phyloP scores from a whole-genome alignment of 371 early-diverging fungal genomes.

The Actinomucor elegans region DNA sequence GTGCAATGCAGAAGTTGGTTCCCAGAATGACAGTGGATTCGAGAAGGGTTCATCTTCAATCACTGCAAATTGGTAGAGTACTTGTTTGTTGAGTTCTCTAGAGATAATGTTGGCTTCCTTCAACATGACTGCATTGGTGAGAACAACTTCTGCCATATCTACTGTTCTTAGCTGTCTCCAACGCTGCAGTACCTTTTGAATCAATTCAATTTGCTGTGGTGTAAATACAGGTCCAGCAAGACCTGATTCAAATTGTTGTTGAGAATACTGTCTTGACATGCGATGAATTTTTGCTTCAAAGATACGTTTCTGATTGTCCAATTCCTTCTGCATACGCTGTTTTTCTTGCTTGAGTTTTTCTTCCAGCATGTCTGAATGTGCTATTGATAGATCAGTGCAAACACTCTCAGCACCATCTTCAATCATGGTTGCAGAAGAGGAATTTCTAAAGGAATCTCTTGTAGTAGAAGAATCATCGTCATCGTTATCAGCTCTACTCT shows the following conservation, averaged over 20 bases:
- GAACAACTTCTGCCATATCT: conserved; percentile 71
- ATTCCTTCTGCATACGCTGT: conserved; percentile 56
- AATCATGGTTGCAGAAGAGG: conserved; percentile 29
- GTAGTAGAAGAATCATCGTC: conserved; percentile 53
- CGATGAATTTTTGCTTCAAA: conserved; percentile 53
- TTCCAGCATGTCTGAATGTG: conserved; percentile 37
- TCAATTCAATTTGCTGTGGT: conserved; percentile 49
- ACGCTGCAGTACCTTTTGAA: conserved; percentile 44
- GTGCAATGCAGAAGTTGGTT: conserved; percentile 51
- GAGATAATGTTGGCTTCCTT: conserved; percentile 90
- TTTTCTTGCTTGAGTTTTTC: conserved; percentile 56
- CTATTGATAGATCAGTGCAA: conserved; percentile 38
- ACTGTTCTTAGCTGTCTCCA: conserved; percentile 72
- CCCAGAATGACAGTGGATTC: conserved; percentile 63
- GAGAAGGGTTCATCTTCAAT: conserved; percentile 59
- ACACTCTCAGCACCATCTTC: conserved; percentile 50
- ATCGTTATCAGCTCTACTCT: conserved; percentile 50
- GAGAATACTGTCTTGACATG: conserved; percentile 41
- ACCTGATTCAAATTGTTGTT: conserved; percentile 36
- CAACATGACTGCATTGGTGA: conserved; percentile 69
- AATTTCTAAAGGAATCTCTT: conserved; percentile 48
- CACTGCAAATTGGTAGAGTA: conserved; percentile 80
- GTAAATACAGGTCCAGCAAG: conserved; percentile 27
- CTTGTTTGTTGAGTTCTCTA: conserved; percentile 73
- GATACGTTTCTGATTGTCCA: conserved; percentile 47